These are phyloP conservation scores for Podospora sp. DNA, from an alignment of 495 filamentous ascomycete species.

Conservation along the genomic window DNA sequence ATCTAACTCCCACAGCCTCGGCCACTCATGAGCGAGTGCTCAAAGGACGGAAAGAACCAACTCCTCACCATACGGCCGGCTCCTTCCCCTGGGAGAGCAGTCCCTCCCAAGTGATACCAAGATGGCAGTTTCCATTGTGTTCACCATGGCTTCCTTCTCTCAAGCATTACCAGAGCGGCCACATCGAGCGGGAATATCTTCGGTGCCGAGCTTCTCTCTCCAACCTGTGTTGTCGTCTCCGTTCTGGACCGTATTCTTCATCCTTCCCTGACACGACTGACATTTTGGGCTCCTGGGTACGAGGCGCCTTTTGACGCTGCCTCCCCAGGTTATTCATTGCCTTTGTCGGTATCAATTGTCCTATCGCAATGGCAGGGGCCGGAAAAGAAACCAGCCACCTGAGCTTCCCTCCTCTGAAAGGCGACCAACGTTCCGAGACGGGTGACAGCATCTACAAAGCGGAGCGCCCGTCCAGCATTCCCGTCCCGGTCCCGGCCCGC, in stretches of 20 bases:
- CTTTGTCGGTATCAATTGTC: background rate
- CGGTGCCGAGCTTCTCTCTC: background rate
- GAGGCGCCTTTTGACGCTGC: background rate
- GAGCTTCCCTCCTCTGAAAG: constrained; percentile 22
- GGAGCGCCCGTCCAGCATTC: constrained; percentile 31
- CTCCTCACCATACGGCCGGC: background rate
- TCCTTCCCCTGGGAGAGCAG: background rate
- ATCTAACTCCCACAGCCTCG: no score
- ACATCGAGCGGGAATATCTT: background rate
- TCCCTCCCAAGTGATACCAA: background rate
- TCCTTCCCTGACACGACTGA: background rate
- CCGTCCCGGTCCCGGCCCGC: constrained; percentile 26
- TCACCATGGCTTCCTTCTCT: background rate
- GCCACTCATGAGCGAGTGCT: background rate
- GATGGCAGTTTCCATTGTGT: background rate
- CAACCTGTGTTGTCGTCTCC: background rate
- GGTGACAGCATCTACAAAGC: constrained; percentile 32
- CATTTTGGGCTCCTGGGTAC: background rate
- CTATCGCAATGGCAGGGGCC: constrained; percentile 23
- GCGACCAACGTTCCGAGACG: constrained; percentile 20
- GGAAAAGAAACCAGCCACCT: constrained; percentile 19
- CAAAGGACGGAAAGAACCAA: background rate
- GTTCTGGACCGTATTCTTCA: background rate
- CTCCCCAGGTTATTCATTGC: background rate
- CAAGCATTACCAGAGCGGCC: background rate